Conservation (phyloP, 805 yeast genomes). For the Ogataea pini region DNA sequence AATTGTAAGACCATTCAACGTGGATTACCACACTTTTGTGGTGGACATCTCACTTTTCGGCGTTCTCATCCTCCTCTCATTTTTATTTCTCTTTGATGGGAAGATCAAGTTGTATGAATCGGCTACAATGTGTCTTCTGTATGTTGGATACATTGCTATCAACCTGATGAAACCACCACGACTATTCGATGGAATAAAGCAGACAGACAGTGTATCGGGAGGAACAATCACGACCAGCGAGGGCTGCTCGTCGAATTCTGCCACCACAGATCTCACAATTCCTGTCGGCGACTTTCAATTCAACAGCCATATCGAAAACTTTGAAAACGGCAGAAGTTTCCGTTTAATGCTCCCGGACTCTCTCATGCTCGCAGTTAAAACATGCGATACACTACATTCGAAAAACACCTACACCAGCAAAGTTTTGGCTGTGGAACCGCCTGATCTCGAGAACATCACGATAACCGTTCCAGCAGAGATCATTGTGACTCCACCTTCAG, state of each 20-base stretch:
- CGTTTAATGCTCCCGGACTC: constrained; percentile 36
- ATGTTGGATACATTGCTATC: constrained; percentile 56
- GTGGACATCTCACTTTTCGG: constrained; percentile 64
- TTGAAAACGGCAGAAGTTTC: constrained; percentile 29
- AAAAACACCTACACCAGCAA: constrained; percentile 9
- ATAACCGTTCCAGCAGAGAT: constrained; percentile 14
- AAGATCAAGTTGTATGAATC: constrained; percentile 58
- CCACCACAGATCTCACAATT: background rate
- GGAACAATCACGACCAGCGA: constrained; percentile 2
- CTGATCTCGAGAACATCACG: constrained; percentile 3
- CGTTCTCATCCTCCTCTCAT: constrained; percentile 47
- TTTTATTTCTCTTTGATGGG: constrained; percentile 58
- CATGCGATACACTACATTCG: constrained; percentile 21
- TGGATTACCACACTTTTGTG: constrained; percentile 51
- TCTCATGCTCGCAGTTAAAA: constrained; percentile 28
- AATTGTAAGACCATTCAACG: constrained; percentile 47
- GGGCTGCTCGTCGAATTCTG: background rate
- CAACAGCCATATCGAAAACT: constrained; percentile 29
- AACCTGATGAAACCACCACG: constrained; percentile 31
- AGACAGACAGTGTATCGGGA: too few species aligned
- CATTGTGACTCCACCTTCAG: constrained; percentile 17
- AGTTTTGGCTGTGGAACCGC: background rate
- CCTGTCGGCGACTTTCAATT: constrained; percentile 19
- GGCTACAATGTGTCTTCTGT: constrained; percentile 53
- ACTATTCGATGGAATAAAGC: constrained; percentile 19